Base-by-base conservation (phyloP, 163 green algal genomes). In the Prototheca wickerhamii region DNA sequence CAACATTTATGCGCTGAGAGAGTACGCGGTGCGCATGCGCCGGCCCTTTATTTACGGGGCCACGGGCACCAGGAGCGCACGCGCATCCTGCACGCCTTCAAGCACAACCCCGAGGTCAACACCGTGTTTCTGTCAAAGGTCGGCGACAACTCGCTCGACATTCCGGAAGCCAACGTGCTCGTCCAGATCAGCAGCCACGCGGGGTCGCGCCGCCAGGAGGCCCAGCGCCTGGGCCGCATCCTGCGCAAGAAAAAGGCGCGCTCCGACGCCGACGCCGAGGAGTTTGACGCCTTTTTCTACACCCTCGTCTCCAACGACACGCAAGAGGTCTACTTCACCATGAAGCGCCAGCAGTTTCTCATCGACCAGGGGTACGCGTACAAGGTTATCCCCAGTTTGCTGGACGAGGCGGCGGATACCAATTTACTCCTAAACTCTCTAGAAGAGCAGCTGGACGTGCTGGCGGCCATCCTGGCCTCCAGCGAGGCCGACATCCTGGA, bases 201-300 rank as follows among this genome's bases (percentile, higher is more conserved):
- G 6, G 93, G 93, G 4, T 93, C 82, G 4, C 69, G 93, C 10
- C 67, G 93, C 5, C 93, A 99, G 79, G 93, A 99, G 76, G 93
- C 93, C 12, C 93, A 99, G 82, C 81, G 92, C 21, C 79, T 98
- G 54, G 93, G 93, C 32, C 83, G 93, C 56, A 98, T 98, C 77
- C 80, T 99, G 34, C 69, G 93, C 4, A 86, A 91, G 51, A 98
- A 98, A 71, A 88, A 88, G 69, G 60, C 69, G 23, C 70, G 71
- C 44, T 61, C 60, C 5, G 71, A 61, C 33, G 72, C 44, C n/a
- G 46, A 63, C 29, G 65, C 61, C 31, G 76, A 84, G 43, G 84
- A 98, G 72, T 97, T 88, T 75, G 95, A 96, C 73, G 93, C 93
- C 18, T 98, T 98, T 78, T 99, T 98, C 82, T 99, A 99, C 86